A percentile compares a stretch with the other conserved stretches of the same genome.
Evolutionary conservation across 164 flowering plant genomes (phyloP).

Genomic region (Vitis cinerea): DNA sequence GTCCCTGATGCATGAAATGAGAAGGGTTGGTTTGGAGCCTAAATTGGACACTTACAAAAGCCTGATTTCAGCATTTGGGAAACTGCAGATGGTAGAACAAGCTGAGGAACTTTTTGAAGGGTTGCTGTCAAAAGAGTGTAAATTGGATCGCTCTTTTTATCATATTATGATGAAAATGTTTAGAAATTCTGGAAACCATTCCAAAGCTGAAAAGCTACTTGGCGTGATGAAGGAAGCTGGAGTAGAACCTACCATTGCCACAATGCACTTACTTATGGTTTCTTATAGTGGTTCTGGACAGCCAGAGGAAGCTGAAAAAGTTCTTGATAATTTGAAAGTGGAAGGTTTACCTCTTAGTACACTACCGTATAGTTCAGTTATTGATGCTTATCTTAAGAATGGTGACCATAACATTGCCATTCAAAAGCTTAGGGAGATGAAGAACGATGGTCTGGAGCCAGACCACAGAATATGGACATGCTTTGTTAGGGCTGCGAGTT

Average conservation of each 20-base stretch:
- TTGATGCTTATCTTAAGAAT: slow-evolving; percentile 84
- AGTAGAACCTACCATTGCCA: slow-evolving; percentile 76
- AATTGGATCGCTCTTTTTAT: slow-evolving; percentile 82
- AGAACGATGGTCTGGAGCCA: slow-evolving; percentile 67
- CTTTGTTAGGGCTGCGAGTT: slow-evolving; percentile 89
- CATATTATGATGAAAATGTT: slow-evolving; percentile 93
- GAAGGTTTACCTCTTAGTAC: slow-evolving; percentile 46
- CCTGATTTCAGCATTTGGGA: slow-evolving; percentile 78
- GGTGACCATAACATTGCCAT: slow-evolving; percentile 66
- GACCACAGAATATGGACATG: slow-evolving; percentile 96
- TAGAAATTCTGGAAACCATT: slow-evolving; percentile 61
- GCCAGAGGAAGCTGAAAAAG: slow-evolving; percentile 82
- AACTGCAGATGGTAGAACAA: slow-evolving; percentile 54
- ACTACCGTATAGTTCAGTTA: slow-evolving; percentile 79
- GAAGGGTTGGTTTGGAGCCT: slow-evolving; percentile 60
- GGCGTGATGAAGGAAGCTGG: slow-evolving; percentile 74
- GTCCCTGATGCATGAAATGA: slow-evolving; percentile 70
- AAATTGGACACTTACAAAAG: slow-evolving; percentile 82
- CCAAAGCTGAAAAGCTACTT: slow-evolving; percentile 73
- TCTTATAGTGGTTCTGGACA: slow-evolving; percentile 85
- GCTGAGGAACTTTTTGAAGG: slow-evolving; percentile 82
- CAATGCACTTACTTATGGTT: slow-evolving; percentile 95
- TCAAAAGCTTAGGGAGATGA: slow-evolving; percentile 78
- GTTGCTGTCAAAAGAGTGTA: slow-evolving; percentile 53
- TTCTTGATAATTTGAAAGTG: slow-evolving; percentile 60